Evolutionary conservation across 306 rosid genomes (phyloP), one percentile per base, ranked within the genome.

Genomic region (Dalbergia cultrata): DNA sequence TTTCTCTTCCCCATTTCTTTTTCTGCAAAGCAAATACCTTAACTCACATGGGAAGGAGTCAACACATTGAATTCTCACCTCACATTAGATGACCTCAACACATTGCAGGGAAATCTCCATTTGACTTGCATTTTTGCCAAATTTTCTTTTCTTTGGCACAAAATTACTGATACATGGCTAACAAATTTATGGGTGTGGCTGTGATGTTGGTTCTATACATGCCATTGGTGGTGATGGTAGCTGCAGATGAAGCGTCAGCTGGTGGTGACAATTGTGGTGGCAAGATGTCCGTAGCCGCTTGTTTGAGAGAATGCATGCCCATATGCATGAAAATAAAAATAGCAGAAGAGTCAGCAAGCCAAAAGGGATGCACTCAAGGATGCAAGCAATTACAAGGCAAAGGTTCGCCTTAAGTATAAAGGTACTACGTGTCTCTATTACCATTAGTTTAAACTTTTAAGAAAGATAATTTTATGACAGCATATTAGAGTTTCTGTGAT

Each of bases 301-400:
- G 89, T 52, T 0, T 56, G n/a, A 0, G 35, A 12, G 33, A 74
- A 45, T 86, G 89, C 33, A 37, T 69, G 17, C n/a, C 33, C 4
- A 82, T 86, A 26, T 86, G 86, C 70, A 79, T 79, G 89, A 31
- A 34, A 44, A 37, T 86, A 13, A n/a, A 0, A 21, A 0, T 0
- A 0, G 80, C 82, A 33, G 1, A 3, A 14, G 8, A 31, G 22
- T 21, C 80, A 33, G 19, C 50, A 19, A 80, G 87, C 41, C 17
- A 49, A 16, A 9, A 4, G 4, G 89, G 77, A 18, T 82, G 89
- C 37, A 0, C 0, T 17, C 50, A 69, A 5, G 86, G 80, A 57
- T 86, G 86, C 72, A 14, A 41, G 39, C 86, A 82, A 72, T 75
- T 86, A 39, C 77, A 50, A 41, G 85, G 80, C 45, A 70, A 74